Base-by-base conservation (phyloP, 306 rosid species). In the Herpetospermum pedunculosum region DNA sequence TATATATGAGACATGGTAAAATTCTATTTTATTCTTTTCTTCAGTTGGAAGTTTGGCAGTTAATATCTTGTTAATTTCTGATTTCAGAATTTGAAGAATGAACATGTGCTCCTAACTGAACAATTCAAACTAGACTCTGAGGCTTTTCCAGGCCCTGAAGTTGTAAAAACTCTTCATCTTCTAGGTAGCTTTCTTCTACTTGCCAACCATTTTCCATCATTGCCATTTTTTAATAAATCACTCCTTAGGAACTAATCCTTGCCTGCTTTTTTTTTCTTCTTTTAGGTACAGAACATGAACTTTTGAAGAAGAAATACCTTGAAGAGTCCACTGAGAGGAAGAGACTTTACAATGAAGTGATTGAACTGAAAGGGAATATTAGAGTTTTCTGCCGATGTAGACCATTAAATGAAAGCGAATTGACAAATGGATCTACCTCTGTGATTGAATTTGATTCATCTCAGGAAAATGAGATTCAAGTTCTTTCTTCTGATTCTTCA, bases 311-410 rank as follows among this genome's bases (percentile, higher is more conserved):
- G 76, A 91, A 91, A 82, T 89, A 86, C 81, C 79, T 85, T 30
- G 79, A 73, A 41, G 99, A 94, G 80, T 83, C 84, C 46, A 50
- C 83, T 25, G 97, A 94, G 81, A 86, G 99, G 19, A 91, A 81
- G 81, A 85, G 83, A 53, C 90, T 91, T 64, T 89, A 89, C 80
- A 94, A 94, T 80, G 99, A 94, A 89, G 83, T 91, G 8, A 88
- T 94, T 74, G 99, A 94, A 87, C 83, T 91, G 40, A 91, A 82
- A 83, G 99, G 99, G 37, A 94, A 91, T 59, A 94, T 94, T 49
- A 84, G 97, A 80, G 97, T 94, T 73, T 94, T 88, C 83, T 94
- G 97, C 88, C 87, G 99, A 89, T 91, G 97, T 67, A 85, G 97
- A 80, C 99, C 99, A 12, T 70, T 94, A 75, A 94, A 81, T 76